A percentile compares a stretch with the other conserved stretches of the same genome.
Evolutionary conservation across 306 rosid species (phyloP).

Genomic region (Carpinus viminea): DNA sequence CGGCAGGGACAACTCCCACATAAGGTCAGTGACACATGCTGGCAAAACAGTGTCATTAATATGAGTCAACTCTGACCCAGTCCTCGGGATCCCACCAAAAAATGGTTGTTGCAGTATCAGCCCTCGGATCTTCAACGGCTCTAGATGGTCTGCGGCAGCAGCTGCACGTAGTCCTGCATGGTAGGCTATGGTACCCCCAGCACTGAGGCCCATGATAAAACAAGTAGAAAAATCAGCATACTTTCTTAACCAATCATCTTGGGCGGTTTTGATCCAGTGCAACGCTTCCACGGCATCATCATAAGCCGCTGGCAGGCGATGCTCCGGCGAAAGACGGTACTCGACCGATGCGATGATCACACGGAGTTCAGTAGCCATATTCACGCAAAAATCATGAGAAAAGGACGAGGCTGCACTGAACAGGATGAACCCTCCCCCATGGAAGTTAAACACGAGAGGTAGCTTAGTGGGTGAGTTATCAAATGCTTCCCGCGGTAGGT

Average conservation of each 20-base stretch:
- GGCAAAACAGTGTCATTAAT: constrained; percentile 24
- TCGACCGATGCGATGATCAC: constrained; percentile 44
- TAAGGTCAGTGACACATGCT: constrained; percentile 6
- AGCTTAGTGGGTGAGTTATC: constrained; percentile 22
- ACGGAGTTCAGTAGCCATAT: constrained; percentile 14
- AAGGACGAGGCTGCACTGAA: constrained; percentile 29
- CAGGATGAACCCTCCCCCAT: constrained; percentile 46
- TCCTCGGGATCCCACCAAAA: constrained; percentile 47
- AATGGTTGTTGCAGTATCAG: constrained; percentile 48
- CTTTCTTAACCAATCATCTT: constrained; percentile 40
- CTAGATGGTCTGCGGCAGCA: background rate
- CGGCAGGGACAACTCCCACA: constrained; percentile 55
- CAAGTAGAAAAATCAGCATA: constrained; percentile 41
- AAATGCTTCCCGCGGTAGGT: constrained; percentile 36
- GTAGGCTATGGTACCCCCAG: constrained; percentile 57
- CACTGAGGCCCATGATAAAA: constrained; percentile 52
- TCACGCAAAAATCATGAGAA: constrained; percentile 34
- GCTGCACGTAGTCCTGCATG: constrained; percentile 35
- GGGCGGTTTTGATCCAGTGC: constrained; percentile 29
- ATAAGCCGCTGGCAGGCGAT: constrained; percentile 51
- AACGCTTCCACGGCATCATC: constrained; percentile 54
- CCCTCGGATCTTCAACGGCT: constrained; percentile 38
- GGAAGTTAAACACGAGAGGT: constrained; percentile 46
- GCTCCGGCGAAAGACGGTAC: constrained; percentile 57
- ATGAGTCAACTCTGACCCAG: constrained; percentile 34